These are phyloP conservation scores for Ganoderma multipileum DNA, from an alignment of 1,284 basidiomycete genomes.

Conservation along the genomic window DNA sequence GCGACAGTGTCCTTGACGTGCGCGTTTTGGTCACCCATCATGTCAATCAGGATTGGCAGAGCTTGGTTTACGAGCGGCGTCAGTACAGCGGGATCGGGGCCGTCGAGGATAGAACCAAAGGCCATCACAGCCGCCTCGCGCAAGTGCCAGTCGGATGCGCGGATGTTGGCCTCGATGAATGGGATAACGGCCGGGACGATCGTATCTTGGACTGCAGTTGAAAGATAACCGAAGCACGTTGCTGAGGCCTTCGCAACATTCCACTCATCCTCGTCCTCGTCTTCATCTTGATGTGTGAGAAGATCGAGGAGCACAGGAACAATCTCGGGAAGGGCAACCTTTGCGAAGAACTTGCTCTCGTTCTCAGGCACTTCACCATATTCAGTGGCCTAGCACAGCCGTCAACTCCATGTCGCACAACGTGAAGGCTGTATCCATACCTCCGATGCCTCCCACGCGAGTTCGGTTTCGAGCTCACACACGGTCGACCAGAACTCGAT, in stretches of 20 bases:
- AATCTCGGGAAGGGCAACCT: conserved; percentile 93
- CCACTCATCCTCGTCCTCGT: conserved; percentile 99
- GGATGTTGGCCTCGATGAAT: conserved; percentile 98
- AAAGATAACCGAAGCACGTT: conserved; percentile 89
- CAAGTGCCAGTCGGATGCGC: conserved; percentile 89
- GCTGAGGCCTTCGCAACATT: conserved; percentile 98
- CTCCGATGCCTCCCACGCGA: conserved; percentile 93
- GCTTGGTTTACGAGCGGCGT: conserved; percentile 95
- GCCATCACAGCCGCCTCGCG: conserved; percentile 99
- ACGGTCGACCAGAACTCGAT: conserved; percentile 99
- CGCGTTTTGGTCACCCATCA: conserved; percentile 89
- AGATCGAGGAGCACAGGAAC: conserved; percentile 91
- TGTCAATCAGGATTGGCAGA: conserved; percentile 91
- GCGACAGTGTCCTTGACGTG: conserved; percentile 98
- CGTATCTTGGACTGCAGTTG: conserved; percentile 89
- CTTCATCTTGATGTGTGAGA: conserved; percentile 94
- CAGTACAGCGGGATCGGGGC: conserved; percentile 88
- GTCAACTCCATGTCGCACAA: conserved; percentile 10
- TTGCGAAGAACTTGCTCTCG: conserved; percentile 92
- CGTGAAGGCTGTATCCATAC: conserved; percentile 48
- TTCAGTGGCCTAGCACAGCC: conserved; percentile 72
- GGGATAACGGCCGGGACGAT: conserved; percentile 95
- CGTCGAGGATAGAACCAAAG: conserved; percentile 97
- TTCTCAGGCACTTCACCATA: conserved; percentile 92
- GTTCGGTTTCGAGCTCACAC: conserved; percentile 96